These are phyloP conservation scores for Chaetomium fimeti DNA, from an alignment of 495 filamentous ascomycete genomes.

Conservation along the genomic window DNA sequence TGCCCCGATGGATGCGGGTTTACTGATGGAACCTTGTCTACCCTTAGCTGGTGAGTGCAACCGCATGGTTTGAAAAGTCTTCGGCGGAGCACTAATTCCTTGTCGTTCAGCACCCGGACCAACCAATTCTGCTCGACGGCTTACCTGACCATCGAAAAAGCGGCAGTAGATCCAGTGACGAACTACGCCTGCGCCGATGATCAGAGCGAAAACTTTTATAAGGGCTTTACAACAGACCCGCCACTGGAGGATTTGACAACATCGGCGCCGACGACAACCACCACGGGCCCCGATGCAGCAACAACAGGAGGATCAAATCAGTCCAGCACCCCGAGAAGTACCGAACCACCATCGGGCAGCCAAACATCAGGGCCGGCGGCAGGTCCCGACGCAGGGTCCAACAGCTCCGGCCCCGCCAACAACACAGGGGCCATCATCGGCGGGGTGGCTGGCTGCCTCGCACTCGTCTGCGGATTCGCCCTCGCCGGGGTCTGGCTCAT, in stretches of 20 bases:
- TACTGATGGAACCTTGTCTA: not conserved
- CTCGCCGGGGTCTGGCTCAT: slow-evolving; percentile 7
- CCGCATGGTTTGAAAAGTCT: not conserved
- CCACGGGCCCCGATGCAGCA: not conserved
- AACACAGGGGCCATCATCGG: slow-evolving; percentile 13
- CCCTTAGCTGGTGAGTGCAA: not conserved
- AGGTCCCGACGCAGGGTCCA: not conserved
- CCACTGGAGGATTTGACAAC: not conserved
- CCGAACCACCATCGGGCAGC: not conserved
- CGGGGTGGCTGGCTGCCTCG: slow-evolving; percentile 8
- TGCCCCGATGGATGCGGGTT: slow-evolving; percentile 1
- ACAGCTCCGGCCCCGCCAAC: not conserved
- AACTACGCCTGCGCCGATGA: not conserved
- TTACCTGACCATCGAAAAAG: not conserved
- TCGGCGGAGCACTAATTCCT: not conserved
- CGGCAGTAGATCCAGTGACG: not conserved
- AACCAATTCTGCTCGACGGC: slow-evolving; percentile 10
- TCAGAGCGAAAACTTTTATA: not conserved
- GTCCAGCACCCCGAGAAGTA: not conserved
- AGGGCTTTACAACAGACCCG: not conserved
- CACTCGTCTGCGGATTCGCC: slow-evolving; percentile 14
- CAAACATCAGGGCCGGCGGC: not conserved
- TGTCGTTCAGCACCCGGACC: not conserved
- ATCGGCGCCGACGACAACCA: not conserved
- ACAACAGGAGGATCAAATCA: not conserved